Conservation (phyloP, 345 rosid species). For the Brassica nigra region DNA sequence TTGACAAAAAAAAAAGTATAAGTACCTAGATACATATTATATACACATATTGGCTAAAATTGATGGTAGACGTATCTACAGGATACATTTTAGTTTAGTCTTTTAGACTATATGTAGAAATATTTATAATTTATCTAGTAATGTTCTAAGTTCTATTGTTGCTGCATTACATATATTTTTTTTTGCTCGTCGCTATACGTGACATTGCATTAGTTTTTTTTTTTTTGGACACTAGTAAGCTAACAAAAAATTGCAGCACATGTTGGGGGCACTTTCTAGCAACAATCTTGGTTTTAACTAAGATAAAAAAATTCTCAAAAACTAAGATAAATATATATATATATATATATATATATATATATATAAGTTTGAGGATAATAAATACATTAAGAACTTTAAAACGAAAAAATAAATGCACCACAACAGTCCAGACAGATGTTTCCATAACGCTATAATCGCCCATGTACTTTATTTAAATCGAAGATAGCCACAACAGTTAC, state of each 20-base stretch:
- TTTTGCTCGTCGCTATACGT: background rate
- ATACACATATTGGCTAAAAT: background rate
- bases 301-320: background rate
- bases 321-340: too few species aligned
- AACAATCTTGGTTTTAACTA: background rate
- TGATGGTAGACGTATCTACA: background rate
- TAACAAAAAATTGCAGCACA: conserved; percentile 40
- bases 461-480: conserved; percentile 10
- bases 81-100: background rate
- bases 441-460: background rate
- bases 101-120: background rate
- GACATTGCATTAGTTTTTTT: background rate
- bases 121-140: background rate
- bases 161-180: background rate
- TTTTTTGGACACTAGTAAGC: conserved; percentile 24
- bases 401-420: background rate
- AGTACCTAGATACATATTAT: background rate
- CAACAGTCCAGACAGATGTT: conserved; percentile 17
- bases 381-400: background rate
- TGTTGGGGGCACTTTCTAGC: conserved; percentile 35
- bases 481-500: background rate
- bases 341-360: background rate
- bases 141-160: background rate
- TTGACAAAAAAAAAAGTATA: background rate
- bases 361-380: background rate